phyloP scores from a whole-genome alignment of 1,284 basidiomycete species.

The Irpex lacteus region DNA sequence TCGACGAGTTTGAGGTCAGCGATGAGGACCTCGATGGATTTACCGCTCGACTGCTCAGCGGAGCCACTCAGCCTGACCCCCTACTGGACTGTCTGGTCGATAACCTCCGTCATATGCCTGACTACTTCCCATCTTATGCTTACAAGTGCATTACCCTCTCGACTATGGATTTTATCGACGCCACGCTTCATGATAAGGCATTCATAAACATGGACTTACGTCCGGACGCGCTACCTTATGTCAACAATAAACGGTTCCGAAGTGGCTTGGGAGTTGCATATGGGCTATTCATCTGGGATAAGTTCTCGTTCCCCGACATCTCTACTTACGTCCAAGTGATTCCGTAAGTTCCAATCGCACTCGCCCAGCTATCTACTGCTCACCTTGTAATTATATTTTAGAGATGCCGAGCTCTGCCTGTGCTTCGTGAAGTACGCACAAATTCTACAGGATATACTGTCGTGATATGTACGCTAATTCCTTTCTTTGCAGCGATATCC shows the following conservation, averaged over 20 bases:
- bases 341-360: conserved; percentile 15
- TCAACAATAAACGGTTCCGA: conserved; percentile 13
- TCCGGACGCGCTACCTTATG: background rate
- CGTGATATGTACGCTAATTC: too few species aligned
- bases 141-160: conserved; percentile 1
- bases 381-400: background rate
- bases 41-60: conserved; percentile 5
- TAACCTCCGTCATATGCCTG: conserved; percentile 2
- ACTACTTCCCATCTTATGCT: conserved; percentile 7
- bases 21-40: conserved; percentile 6
- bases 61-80: conserved; percentile 5
- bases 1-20: conserved; percentile 11
- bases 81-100: conserved; percentile 8
- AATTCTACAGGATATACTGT: too few species aligned
- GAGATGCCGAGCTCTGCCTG: background rate
- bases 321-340: conserved; percentile 13
- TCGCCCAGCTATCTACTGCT: background rate
- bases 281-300: conserved; percentile 18
- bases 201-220: conserved; percentile 1
- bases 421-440: background rate
- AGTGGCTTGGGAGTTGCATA: conserved; percentile 17
- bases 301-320: conserved; percentile 15
- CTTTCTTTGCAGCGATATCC: conserved; percentile 15
- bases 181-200: conserved; percentile 4
- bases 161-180: conserved; percentile 10